Evolutionary conservation across 345 rosid species (phyloP).

Genomic region (Dimocarpus longan): DNA sequence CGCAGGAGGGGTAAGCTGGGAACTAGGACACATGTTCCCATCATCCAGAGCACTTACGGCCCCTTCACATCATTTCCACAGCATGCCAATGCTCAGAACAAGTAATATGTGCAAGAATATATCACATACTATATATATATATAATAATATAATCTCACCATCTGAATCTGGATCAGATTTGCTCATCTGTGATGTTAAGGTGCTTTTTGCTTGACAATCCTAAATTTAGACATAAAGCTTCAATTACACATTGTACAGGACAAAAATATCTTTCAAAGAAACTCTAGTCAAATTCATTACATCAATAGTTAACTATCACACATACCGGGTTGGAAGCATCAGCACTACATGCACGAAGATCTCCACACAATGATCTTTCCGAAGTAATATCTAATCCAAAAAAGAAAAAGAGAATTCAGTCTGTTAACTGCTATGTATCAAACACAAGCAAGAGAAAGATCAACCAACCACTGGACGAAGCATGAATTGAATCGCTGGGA

Average conservation of each 20-base stretch:
- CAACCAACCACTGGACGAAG: slow-evolving; percentile 42
- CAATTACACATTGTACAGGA: slow-evolving; percentile 2
- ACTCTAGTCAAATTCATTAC: neutral
- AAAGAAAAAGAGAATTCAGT: slow-evolving; percentile 13
- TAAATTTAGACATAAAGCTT: slow-evolving; percentile 22
- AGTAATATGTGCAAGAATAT: slow-evolving; percentile 14
- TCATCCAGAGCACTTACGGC: slow-evolving; percentile 65
- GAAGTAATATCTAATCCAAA: slow-evolving; percentile 41
- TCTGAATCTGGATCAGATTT: slow-evolving; percentile 69
- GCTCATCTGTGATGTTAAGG: slow-evolving; percentile 41
- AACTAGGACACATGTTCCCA: slow-evolving; percentile 46
- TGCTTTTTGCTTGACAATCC: slow-evolving; percentile 50
- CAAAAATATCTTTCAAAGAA: neutral
- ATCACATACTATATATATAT: slow-evolving; percentile 17
- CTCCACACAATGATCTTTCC: slow-evolving; percentile 43
- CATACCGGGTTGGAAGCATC: slow-evolving; percentile 56
- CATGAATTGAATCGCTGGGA: slow-evolving; percentile 31
- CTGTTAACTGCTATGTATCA: neutral
- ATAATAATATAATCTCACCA: slow-evolving; percentile 56
- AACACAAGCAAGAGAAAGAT: slow-evolving; percentile 1
- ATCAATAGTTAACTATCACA: neutral
- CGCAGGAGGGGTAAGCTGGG: slow-evolving; percentile 41
- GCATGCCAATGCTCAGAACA: slow-evolving; percentile 27
- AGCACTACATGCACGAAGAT: slow-evolving; percentile 28
- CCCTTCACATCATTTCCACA: slow-evolving; percentile 44